Conservation (phyloP, 306 rosid genomes). For the Sesbania bispinosa region DNA sequence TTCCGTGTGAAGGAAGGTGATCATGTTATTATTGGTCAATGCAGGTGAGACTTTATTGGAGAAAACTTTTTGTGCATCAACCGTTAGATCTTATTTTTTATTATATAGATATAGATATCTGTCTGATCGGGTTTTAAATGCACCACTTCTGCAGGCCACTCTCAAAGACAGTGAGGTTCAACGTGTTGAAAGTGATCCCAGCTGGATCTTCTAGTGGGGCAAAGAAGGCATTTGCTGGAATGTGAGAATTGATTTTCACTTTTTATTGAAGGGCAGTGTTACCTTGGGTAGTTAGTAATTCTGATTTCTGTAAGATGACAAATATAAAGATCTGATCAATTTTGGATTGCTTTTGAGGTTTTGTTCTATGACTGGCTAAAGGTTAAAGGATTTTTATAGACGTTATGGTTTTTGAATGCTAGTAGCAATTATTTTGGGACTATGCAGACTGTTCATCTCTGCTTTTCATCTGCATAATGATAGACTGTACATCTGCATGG, state of each 20-base stretch:
- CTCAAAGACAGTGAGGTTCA: slow-evolving; percentile 86
- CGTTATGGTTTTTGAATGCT: not conserved
- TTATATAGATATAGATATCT: not conserved
- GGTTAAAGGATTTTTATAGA: not conserved
- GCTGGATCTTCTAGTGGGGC: slow-evolving; percentile 71
- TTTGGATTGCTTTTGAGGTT: slow-evolving; percentile 15
- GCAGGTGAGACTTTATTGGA: slow-evolving; percentile 53
- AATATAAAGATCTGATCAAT: slow-evolving; percentile 4
- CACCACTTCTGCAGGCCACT: slow-evolving; percentile 48
- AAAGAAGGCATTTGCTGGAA: slow-evolving; percentile 74
- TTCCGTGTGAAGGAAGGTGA: slow-evolving; percentile 94
- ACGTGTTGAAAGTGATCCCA: slow-evolving; percentile 77
- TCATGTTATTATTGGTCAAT: slow-evolving; percentile 76
- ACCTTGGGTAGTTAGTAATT: not conserved
- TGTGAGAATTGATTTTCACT: slow-evolving; percentile 31
- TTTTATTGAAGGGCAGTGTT: not conserved
- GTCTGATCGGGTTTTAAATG: not conserved
- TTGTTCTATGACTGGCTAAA: not conserved
- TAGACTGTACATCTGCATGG: no score
- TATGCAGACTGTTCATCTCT: not conserved
- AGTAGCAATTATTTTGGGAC: not conserved
- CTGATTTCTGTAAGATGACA: slow-evolving; percentile 2
- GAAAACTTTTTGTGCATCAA: not conserved
- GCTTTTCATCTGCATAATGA: no score
- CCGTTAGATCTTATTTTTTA: not conserved